These are phyloP conservation scores for Leccinum glutinopallens DNA, from an alignment of 1,284 basidiomycete genomes.

Conservation along the genomic window DNA sequence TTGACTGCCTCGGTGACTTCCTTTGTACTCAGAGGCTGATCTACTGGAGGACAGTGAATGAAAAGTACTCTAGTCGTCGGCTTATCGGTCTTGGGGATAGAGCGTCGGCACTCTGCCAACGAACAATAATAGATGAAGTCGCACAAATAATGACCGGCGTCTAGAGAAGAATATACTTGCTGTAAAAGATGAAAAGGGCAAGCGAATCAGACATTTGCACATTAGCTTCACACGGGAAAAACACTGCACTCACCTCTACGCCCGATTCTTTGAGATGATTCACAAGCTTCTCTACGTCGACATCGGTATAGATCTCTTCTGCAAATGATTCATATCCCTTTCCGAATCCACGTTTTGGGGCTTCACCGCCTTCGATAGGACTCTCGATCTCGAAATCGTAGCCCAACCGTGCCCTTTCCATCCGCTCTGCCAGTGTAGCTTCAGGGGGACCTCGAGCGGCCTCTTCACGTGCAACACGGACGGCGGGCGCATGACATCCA, in stretches of 20 bases:
- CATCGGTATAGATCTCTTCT: constrained; percentile 49
- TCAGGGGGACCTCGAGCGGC: constrained; percentile 24
- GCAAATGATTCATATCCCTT: constrained; percentile 49
- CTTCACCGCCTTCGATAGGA: constrained; percentile 32
- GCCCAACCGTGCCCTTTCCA: constrained; percentile 37
- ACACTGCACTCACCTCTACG: constrained; percentile 50
- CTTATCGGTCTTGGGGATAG: constrained; percentile 55
- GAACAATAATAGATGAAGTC: constrained; percentile 81
- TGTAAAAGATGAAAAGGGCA: constrained; percentile 28
- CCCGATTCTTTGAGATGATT: constrained; percentile 59
- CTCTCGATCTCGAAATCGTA: constrained; percentile 33
- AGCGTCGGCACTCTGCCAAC: constrained; percentile 66
- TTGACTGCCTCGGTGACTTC: constrained; percentile 68
- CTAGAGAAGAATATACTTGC: constrained; percentile 72
- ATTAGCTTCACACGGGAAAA: not conserved
- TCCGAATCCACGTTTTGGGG: constrained; percentile 51
- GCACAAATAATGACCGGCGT: constrained; percentile 76
- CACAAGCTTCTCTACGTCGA: constrained; percentile 54
- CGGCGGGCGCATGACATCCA: constrained; percentile 57
- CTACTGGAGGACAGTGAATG: constrained; percentile 69
- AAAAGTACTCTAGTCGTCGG: constrained; percentile 64
- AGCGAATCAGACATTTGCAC: constrained; percentile 15
- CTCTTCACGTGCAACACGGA: constrained; percentile 41
- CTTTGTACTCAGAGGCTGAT: constrained; percentile 59
- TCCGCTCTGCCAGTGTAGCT: constrained; percentile 38